Conservation (phyloP, 768 basidiomycete genomes). For the Rhizopogon sp. region DNA sequence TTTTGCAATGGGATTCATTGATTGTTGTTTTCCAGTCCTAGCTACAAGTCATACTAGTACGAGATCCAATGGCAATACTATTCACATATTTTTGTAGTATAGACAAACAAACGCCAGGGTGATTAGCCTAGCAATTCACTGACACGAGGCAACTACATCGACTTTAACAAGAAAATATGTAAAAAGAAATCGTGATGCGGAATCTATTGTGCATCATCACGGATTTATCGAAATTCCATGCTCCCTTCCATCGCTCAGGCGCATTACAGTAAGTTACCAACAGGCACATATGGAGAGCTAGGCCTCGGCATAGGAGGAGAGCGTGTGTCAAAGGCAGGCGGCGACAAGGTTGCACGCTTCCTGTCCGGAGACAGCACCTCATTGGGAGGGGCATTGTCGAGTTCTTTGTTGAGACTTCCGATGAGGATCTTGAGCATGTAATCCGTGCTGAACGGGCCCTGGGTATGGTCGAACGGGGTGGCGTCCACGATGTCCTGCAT, state of each 20-base stretch:
- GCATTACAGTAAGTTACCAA: not conserved
- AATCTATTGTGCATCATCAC: not conserved
- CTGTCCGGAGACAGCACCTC: conserved; percentile 9
- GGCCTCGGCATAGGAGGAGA: not conserved
- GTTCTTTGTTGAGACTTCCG: conserved; percentile 17
- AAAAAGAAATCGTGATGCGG: not conserved
- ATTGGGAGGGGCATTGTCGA: conserved; percentile 10
- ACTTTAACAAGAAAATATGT: not conserved
- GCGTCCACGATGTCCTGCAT: conserved; percentile 44
- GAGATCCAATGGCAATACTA: too few relatives aligned
- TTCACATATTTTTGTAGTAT: too few relatives aligned
- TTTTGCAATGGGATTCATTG: too few relatives aligned
- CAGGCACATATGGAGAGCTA: not conserved
- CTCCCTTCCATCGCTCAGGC: not conserved
- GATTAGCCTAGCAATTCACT: not conserved
- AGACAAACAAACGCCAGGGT: too few relatives aligned
- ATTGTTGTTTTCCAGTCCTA: too few relatives aligned
- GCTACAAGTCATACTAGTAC: too few relatives aligned
- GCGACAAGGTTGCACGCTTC: not conserved
- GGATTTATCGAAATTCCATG: not conserved
- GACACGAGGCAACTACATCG: not conserved
- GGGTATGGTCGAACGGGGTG: conserved; percentile 30
- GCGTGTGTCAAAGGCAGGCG: not conserved
- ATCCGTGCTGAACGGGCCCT: conserved; percentile 27
- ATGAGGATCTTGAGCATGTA: conserved; percentile 32